Base-by-base conservation (phyloP, 495 filamentous ascomycete species). In the Endocarpon pusillum region DNA sequence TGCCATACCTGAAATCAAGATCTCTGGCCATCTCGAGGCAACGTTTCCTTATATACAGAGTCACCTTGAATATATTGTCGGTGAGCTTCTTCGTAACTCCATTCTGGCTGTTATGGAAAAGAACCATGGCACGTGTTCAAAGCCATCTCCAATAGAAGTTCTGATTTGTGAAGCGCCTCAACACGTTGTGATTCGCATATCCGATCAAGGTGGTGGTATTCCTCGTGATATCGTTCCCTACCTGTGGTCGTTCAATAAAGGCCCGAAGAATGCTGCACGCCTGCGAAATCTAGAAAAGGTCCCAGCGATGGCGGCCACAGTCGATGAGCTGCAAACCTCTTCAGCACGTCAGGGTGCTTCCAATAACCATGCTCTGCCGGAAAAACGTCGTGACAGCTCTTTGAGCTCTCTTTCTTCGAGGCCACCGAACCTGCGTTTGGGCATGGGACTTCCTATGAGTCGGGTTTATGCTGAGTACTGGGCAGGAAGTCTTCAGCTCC, bases 381-480 rank as follows among this genome's bases (percentile, higher is more conserved):
- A 56, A 18, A 48, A 44, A 11, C 60, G 49, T 38, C 56, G 58
- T 21, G 69, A 69, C 40, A 68, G 64, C 42, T 93, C 84, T 7
- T 59, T 99, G 14, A 69, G 79, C 14, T 68, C 73, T 1, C 57
- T 99, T 17, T 78, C 80, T 1, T 78, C 73, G 36, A 66, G 89
- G 14, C 82, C 82, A 3, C 86, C 91, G 0, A 76, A 94, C 45
- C 65, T 99, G 35, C 67, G 84, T 1, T 63, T 99, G 8, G 91
- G 89, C 7, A 93, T 99, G 66, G 89, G 89, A 2, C 54, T 99
- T 33, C 91, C 89, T 0, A 78, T 96, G 62, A 91, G 82, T 41
- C 70, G 84, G 39, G 81, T 96, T 10, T 99, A 96, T 51, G 87
- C 91, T 11, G 87, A 99, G 54, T 97, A 96, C 55, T 99, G 89